These are phyloP conservation scores for Tremellales sp. DNA, from an alignment of 1,284 basidiomycete genomes.

Conservation along the genomic window DNA sequence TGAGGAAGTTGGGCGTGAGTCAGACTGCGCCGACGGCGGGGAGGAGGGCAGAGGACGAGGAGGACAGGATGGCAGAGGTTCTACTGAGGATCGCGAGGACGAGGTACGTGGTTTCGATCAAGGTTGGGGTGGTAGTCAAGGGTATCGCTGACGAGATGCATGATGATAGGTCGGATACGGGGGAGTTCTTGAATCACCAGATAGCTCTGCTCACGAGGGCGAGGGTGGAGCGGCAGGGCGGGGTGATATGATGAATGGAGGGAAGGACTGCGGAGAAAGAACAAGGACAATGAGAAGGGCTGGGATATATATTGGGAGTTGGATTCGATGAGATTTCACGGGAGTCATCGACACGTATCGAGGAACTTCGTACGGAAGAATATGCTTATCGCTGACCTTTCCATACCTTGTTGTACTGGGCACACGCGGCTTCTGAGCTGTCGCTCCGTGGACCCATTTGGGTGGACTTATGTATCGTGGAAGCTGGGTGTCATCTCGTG, in stretches of 20 bases:
- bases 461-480: too few relatives aligned
- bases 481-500: too few relatives aligned
- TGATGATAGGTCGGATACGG: slow-evolving; percentile 24
- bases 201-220: slow-evolving; percentile 27
- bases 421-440: too few relatives aligned
- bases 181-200: slow-evolving; percentile 33
- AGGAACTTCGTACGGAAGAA: too few relatives aligned
- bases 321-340: too few relatives aligned
- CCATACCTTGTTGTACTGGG: too few relatives aligned
- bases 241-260: slow-evolving; percentile 13
- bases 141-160: not conserved
- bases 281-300: too few relatives aligned
- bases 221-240: slow-evolving; percentile 27
- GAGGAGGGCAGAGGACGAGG: slow-evolving; percentile 21
- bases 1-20: slow-evolving; percentile 13
- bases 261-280: too few relatives aligned
- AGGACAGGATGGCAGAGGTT: slow-evolving; percentile 44
- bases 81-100: slow-evolving; percentile 44
- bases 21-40: not conserved
- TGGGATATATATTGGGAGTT: too few relatives aligned
- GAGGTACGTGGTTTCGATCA: slow-evolving; percentile 25
- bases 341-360: too few relatives aligned
- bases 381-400: too few relatives aligned
- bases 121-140: not conserved
- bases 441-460: too few relatives aligned